phyloP scores from a whole-genome alignment of 176 grass and related monocot genomes.

The Thalia dealbata region DNA sequence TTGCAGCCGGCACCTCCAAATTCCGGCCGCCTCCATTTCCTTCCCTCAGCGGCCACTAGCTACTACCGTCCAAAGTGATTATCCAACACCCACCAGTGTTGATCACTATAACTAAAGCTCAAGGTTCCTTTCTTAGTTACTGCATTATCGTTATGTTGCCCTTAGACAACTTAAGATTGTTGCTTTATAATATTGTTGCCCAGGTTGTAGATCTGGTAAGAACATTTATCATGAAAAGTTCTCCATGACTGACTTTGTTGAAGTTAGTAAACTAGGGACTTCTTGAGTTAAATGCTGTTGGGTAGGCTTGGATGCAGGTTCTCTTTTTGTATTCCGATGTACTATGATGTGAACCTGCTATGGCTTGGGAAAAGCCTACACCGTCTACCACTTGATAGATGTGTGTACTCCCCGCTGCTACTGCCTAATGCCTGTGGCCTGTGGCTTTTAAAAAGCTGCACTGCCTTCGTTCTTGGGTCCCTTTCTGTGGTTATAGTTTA shows the following conservation, averaged over 20 bases:
- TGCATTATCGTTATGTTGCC: background rate
- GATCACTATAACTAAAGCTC: background rate
- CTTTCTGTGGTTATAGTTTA: background rate
- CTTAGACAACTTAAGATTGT: too few relatives aligned
- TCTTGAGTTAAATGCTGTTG: background rate
- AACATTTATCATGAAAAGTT: background rate
- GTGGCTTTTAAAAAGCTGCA: background rate
- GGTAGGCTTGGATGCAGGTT: background rate
- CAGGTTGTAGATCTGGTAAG: background rate
- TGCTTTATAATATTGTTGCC: background rate
- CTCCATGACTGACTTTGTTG: background rate
- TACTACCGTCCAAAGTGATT: slow-evolving; percentile 1
- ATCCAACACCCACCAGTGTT: background rate
- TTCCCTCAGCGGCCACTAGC: slow-evolving; percentile 12
- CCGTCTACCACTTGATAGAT: background rate
- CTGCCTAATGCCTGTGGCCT: background rate
- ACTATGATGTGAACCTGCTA: background rate
- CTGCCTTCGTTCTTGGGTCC: background rate
- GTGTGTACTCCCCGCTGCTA: background rate
- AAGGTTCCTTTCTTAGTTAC: background rate
- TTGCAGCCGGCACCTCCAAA: background rate
- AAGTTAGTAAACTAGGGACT: background rate
- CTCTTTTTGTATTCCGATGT: background rate
- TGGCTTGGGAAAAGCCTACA: background rate
- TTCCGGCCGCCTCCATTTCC: background rate